phyloP scores from a whole-genome alignment of 2,329 filamentous ascomycete genomes.

The Fusarium irregulare region DNA sequence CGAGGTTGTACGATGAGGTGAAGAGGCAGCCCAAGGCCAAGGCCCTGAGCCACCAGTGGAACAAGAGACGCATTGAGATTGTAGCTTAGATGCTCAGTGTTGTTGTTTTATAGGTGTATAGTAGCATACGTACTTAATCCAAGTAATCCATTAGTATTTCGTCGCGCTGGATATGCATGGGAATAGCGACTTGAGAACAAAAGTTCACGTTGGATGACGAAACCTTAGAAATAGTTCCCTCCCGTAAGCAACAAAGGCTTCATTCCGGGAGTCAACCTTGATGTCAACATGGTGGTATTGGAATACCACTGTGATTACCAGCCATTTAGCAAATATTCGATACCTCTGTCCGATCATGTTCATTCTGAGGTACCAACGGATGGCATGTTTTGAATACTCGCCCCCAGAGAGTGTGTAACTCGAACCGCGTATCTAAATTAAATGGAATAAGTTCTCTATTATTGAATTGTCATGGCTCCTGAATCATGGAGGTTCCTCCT shows the following conservation, averaged over 20 bases:
- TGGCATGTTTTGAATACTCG: neutral
- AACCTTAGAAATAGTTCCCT: rapidly evolving
- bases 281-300: neutral
- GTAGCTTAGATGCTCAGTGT: neutral
- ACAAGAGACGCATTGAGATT: slow-evolving; percentile 26
- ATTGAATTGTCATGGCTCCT: neutral
- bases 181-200: neutral
- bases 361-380: neutral
- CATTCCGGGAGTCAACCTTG: neutral
- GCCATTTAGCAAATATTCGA: neutral
- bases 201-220: rapidly evolving
- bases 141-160: neutral
- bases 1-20: slow-evolving; percentile 71
- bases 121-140: neutral
- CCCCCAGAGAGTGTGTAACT: too few species aligned
- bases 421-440: neutral
- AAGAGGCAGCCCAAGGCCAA: slow-evolving; percentile 57
- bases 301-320: neutral
- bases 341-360: neutral
- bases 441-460: neutral
- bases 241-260: neutral
- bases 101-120: neutral
- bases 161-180: rapidly evolving
- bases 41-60: slow-evolving; percentile 52
- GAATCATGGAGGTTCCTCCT: neutral